Evolutionary conservation across 2,329 filamentous ascomycete genomes (phyloP).

Genomic region (Calonectria hongkongensis): DNA sequence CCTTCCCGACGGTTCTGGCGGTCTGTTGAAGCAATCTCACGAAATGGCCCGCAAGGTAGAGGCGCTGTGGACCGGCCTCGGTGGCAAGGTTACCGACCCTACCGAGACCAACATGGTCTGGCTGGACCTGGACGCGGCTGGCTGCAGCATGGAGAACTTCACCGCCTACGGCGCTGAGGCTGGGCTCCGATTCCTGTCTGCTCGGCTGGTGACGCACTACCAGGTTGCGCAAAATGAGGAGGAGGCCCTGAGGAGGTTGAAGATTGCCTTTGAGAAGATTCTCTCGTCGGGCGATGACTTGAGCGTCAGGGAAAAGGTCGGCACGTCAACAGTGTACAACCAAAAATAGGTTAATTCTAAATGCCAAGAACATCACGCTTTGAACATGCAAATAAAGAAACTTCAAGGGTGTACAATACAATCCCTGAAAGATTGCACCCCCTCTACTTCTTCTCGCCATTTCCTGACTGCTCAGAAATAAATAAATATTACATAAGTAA

Average conservation of each 20-base stretch:
- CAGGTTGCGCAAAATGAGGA: slow-evolving; percentile 78
- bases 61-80: slow-evolving; percentile 81
- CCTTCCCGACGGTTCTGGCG: slow-evolving; percentile 65
- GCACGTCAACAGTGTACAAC: slow-evolving; percentile 53
- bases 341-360: slow-evolving; percentile 42
- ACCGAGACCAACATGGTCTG: slow-evolving; percentile 96
- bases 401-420: no score
- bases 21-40: slow-evolving; percentile 77
- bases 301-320: slow-evolving; percentile 44
- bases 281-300: slow-evolving; percentile 50
- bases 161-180: slow-evolving; percentile 62
- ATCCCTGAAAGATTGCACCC: no score
- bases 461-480: no score
- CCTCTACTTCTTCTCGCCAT: no score
- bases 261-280: slow-evolving; percentile 70
- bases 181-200: slow-evolving; percentile 64
- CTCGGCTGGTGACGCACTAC: slow-evolving; percentile 69
- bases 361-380: neutral
- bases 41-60: slow-evolving; percentile 78
- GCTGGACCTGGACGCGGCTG: slow-evolving; percentile 81
- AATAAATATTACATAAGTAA: no score
- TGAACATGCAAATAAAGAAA: neutral
- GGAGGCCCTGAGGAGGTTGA: slow-evolving; percentile 75
- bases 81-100: slow-evolving; percentile 80
- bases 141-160: slow-evolving; percentile 64